Base-by-base conservation (phyloP, 208 protist species). In the Trypanosoma scelopori region DNA sequence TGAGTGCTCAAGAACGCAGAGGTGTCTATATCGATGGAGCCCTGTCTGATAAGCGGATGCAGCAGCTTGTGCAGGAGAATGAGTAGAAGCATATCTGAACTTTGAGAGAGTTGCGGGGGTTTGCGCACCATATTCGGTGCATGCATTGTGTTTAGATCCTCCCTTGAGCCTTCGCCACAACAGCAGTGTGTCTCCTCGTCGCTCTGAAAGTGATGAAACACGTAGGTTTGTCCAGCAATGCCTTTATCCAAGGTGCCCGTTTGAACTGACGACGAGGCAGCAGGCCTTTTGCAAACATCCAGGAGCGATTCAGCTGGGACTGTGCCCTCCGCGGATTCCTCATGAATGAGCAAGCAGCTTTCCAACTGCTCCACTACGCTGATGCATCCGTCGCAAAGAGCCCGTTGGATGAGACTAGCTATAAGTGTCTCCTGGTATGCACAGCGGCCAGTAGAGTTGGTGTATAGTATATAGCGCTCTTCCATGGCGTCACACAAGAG, bases 391-490 rank as follows among this genome's bases (percentile, higher is more conserved):
- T 74, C 56, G 12, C 62, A 56, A 53, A 93, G 84, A n/a, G 87
- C 87, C 27, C 78, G 72, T 35, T 75, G 77, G 64, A 92, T 89
- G 11, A 96, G 52, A 18, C 84, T 72, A 46, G 85, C 78, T 51
- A 96, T 70, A 59, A 96, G 78, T 16, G 90, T 90, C 53, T 89
- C 77, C 22, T 92, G 85, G 22, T 80, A 82, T 9, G 77, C 51
- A 61, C 82, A 84, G 18, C 71, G 68, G 18, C 90, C 90, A 7
- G 71, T 66, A 1, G 70, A 63, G 5, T 75, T 37, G 13, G 76
- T 79, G 59, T 93, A 96, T 13, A 96, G 65, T 6, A 87, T 39
- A 65, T 93, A 92, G n/a, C 85, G 78, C 42, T 93, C 82, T 63
- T 92, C 85, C 23, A 93, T 65, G 1, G 79, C 84, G n/a, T 91